These are phyloP conservation scores for Teunomyces kruisii DNA, from an alignment of 805 yeast genomes.

Conservation along the genomic window DNA sequence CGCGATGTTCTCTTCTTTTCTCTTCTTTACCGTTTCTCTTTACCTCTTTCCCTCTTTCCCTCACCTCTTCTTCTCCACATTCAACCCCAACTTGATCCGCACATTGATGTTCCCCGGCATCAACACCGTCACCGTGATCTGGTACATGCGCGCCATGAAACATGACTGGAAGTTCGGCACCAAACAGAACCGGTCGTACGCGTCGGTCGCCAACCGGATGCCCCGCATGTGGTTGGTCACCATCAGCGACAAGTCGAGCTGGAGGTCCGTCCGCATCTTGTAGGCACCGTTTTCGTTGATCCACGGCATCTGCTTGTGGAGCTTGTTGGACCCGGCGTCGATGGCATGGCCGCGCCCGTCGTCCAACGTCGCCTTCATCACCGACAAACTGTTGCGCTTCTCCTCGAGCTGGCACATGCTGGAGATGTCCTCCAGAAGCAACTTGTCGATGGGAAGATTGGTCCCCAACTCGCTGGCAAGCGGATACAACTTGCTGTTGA, in stretches of 20 bases:
- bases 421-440: constrained; percentile 28
- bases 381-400: constrained; percentile 23
- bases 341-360: constrained; percentile 3
- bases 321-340: constrained; percentile 1
- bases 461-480: constrained; percentile 21
- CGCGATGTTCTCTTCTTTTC: too few relatives aligned
- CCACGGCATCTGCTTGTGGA: constrained; percentile 13
- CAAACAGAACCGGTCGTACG: constrained; percentile 27
- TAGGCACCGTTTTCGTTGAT: neutral
- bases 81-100: constrained; percentile 1
- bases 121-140: constrained; percentile 20
- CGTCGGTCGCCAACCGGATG: constrained; percentile 1
- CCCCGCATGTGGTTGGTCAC: constrained; percentile 11
- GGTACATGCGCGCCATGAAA: constrained; percentile 31
- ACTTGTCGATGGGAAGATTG: constrained; percentile 27
- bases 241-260: constrained; percentile 14
- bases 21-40: neutral
- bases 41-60: neutral
- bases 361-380: constrained; percentile 9
- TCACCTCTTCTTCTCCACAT: neutral
- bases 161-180: constrained; percentile 44
- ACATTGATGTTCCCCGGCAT: constrained; percentile 2
- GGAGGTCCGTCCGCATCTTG: constrained; percentile 4
- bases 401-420: constrained; percentile 26
- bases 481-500: constrained; percentile 17